phyloP scores from a whole-genome alignment of 2,329 filamentous ascomycete species.

The Leptographium wingfieldii region DNA sequence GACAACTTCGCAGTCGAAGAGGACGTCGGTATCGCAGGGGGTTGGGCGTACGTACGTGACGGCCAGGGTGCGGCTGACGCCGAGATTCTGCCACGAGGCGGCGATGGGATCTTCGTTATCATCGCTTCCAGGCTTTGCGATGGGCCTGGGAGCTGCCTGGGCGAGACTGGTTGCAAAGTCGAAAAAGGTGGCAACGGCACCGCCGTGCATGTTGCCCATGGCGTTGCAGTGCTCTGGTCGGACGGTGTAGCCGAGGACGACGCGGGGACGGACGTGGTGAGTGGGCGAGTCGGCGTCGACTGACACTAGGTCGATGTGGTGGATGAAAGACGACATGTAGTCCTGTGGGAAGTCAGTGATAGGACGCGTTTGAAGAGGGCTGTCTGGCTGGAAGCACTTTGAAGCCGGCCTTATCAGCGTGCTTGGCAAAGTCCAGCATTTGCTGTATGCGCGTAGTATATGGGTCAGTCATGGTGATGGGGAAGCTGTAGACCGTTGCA shows the following conservation, averaged over 20 bases:
- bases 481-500: not conserved
- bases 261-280: constrained; percentile 5
- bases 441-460: constrained; percentile 2
- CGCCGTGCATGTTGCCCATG: constrained; percentile 44
- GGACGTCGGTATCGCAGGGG: constrained; percentile 34
- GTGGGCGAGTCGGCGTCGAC: constrained; percentile 10
- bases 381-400: not conserved
- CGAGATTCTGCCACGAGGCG: constrained; percentile 39
- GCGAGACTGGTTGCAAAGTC: constrained; percentile 52
- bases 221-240: constrained; percentile 40
- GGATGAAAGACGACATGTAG: constrained; percentile 31
- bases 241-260: constrained; percentile 32
- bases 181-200: constrained; percentile 53
- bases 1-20: constrained; percentile 44
- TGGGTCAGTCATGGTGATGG: not conserved
- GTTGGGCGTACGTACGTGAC: constrained; percentile 56
- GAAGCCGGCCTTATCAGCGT: not conserved
- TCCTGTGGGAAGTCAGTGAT: constrained; percentile 8
- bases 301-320: constrained; percentile 27
- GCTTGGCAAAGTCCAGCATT: constrained; percentile 5
- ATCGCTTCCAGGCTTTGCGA: not conserved
- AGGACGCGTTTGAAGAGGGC: not conserved
- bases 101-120: not conserved
- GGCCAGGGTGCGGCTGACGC: constrained; percentile 53
- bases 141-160: constrained; percentile 33